phyloP scores from a whole-genome alignment of 805 yeast genomes.

The Wickerhamiella vanderwaltii region DNA sequence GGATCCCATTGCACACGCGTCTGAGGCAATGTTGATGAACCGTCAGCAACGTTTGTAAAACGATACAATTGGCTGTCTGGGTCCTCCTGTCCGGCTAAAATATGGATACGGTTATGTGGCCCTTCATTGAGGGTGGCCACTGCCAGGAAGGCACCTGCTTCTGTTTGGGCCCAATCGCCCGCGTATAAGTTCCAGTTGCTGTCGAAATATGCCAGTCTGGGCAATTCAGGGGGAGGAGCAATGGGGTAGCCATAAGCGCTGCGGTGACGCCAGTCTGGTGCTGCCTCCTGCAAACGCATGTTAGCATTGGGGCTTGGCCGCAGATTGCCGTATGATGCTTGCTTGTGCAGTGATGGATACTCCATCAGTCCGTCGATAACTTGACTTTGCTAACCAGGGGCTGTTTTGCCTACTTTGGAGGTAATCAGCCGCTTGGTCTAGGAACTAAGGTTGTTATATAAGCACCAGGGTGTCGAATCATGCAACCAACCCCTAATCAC shows the following conservation, averaged over 20 bases:
- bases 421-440: too few species aligned
- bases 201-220: conserved; percentile 28
- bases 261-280: conserved; percentile 2
- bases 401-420: too few species aligned
- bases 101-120: conserved; percentile 44
- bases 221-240: conserved; percentile 24
- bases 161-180: conserved; percentile 40
- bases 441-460: too few species aligned
- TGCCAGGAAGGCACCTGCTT: conserved; percentile 38
- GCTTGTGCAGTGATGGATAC: conserved; percentile 14
- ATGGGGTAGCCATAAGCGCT: conserved; percentile 19
- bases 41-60: conserved; percentile 35
- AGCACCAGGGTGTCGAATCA: too few species aligned
- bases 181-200: conserved; percentile 40
- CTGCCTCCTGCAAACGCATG: conserved; percentile 6
- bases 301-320: conserved; percentile 4
- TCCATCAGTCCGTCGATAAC: too few species aligned
- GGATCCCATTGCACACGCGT: conserved; percentile 70
- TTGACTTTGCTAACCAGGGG: too few species aligned
- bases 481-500: too few species aligned
- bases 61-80: conserved; percentile 6
- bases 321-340: conserved; percentile 10
- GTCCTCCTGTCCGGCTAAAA: conserved; percentile 20
- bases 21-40: conserved; percentile 50
- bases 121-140: conserved; percentile 76